Conservation (phyloP, 225 moss, liverwort and hornwort genomes). For the Ulota crispa region DNA sequence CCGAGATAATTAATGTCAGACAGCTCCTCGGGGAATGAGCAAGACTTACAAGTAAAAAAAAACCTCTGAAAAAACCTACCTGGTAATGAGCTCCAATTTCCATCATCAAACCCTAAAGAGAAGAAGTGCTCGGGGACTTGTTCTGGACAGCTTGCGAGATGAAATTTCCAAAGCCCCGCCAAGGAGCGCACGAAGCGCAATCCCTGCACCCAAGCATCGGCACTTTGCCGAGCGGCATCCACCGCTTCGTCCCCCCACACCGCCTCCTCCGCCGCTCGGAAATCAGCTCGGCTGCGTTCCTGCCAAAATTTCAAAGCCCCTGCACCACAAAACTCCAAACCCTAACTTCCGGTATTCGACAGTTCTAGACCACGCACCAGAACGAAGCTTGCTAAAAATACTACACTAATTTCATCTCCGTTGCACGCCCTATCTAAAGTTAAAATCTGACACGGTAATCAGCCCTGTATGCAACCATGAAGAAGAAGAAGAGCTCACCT, state of each 20-base stretch:
- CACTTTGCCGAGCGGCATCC: conserved; percentile 61
- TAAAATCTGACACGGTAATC: background rate
- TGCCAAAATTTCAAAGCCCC: conserved; percentile 87
- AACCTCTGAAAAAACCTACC: conserved; percentile 33
- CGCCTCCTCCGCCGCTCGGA: conserved; percentile 63
- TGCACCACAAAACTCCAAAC: conserved; percentile 20
- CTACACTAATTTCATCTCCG: background rate
- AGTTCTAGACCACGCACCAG: background rate
- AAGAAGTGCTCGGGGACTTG: conserved; percentile 64
- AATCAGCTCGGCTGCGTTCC: conserved; percentile 58
- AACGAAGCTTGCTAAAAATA: background rate
- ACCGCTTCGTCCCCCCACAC: conserved; percentile 88
- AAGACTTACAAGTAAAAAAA: background rate
- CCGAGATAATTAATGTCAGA: background rate
- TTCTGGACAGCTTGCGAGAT: conserved; percentile 76
- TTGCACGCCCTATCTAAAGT: background rate
- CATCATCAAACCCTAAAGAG: conserved; percentile 63
- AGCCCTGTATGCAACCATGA: background rate
- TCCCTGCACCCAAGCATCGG: conserved; percentile 67
- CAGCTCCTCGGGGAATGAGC: background rate
- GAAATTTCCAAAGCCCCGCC: conserved; percentile 84
- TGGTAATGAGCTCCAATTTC: conserved; percentile 74
- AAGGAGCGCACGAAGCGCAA: conserved; percentile 69
- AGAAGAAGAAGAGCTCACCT: conserved; percentile 44
- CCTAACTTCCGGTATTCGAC: background rate